phyloP scores from a whole-genome alignment of 192 early-diverging fungal genomes.

The Lobulomyces angularis region DNA sequence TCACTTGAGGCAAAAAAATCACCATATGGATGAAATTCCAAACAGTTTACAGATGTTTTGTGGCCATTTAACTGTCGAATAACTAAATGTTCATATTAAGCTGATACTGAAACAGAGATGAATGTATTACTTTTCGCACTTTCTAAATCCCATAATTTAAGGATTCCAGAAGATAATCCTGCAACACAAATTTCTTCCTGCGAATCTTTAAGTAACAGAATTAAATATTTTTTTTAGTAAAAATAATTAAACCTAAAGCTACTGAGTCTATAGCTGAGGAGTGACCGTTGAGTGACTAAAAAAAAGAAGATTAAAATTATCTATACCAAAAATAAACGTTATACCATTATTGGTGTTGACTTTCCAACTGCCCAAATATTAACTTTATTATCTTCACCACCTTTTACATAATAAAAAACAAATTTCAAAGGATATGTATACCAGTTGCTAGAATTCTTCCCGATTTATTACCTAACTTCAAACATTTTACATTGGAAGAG shows the following conservation, averaged over 20 bases:
- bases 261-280: too few species aligned
- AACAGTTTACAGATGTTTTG: slow-evolving; percentile 15
- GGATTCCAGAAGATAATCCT: slow-evolving; percentile 28
- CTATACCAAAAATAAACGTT: neutral
- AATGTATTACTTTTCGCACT: slow-evolving; percentile 32
- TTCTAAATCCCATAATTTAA: slow-evolving; percentile 54
- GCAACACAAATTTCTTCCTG: slow-evolving; percentile 48
- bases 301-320: too few species aligned
- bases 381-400: slow-evolving; percentile 39
- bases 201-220: slow-evolving; percentile 23
- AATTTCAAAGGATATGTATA: too few species aligned
- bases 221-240: too few species aligned
- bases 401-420: too few species aligned
- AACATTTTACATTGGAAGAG: slow-evolving; percentile 25
- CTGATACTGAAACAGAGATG: neutral
- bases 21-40: slow-evolving; percentile 57
- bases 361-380: slow-evolving; percentile 46
- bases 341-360: slow-evolving; percentile 30
- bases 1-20: slow-evolving; percentile 53
- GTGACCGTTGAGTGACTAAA: too few species aligned
- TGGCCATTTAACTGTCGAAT: slow-evolving; percentile 46
- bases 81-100: slow-evolving; percentile 13
- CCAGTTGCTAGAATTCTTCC: slow-evolving; percentile 41
- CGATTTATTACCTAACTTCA: slow-evolving; percentile 41
- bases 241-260: too few species aligned